phyloP scores from a whole-genome alignment of 768 basidiomycete genomes.

The Nidularia sp. region DNA sequence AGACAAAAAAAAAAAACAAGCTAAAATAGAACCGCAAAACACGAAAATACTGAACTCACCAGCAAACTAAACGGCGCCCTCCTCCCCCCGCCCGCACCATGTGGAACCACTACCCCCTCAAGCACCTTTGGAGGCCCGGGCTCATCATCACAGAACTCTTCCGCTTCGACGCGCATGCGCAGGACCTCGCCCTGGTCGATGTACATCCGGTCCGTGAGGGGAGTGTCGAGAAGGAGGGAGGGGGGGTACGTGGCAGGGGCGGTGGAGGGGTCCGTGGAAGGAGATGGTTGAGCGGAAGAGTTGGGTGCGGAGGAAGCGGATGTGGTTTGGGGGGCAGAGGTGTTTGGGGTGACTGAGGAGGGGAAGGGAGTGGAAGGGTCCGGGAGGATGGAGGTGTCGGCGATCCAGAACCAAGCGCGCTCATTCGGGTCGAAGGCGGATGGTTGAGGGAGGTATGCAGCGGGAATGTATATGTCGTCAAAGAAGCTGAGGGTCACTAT shows the following conservation, averaged over 20 bases:
- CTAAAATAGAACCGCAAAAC: too few relatives aligned
- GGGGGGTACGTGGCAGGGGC: not conserved
- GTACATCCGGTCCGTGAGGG: slow-evolving; percentile 68
- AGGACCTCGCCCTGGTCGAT: slow-evolving; percentile 74
- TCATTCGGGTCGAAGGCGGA: slow-evolving; percentile 80
- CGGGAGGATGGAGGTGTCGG: slow-evolving; percentile 31
- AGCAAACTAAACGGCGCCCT: not conserved
- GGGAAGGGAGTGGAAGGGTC: not conserved
- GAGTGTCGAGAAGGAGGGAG: slow-evolving; percentile 55
- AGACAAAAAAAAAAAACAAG: too few relatives aligned
- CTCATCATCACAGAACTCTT: slow-evolving; percentile 84
- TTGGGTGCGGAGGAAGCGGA: not conserved
- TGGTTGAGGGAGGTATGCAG: slow-evolving; percentile 75
- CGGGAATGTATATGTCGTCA: slow-evolving; percentile 87
- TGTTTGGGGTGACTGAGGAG: not conserved
- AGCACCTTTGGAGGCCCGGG: slow-evolving; percentile 59
- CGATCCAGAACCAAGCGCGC: slow-evolving; percentile 81
- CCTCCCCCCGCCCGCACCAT: not conserved
- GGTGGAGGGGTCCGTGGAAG: too few relatives aligned
- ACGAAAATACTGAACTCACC: not conserved
- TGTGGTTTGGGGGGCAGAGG: not conserved
- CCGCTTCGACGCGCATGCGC: slow-evolving; percentile 74
- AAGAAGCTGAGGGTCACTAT: slow-evolving; percentile 89
- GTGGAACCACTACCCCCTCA: not conserved
- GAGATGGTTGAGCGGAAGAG: not conserved